These are phyloP conservation scores for Cronartium quercuum DNA, from an alignment of 1,284 basidiomycete species.

Conservation along the genomic window DNA sequence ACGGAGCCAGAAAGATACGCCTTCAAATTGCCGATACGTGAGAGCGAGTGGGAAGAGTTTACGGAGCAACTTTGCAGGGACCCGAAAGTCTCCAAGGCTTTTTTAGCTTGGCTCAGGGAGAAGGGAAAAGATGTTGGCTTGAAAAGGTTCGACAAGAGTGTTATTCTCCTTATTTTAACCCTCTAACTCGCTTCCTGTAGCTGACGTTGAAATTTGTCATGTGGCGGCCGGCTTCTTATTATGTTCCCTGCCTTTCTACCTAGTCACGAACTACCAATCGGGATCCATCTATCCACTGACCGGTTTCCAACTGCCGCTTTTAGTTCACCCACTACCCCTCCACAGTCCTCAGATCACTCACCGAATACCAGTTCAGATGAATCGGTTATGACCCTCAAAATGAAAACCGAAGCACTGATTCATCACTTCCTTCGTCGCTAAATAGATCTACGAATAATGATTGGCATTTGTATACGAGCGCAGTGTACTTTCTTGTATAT, in stretches of 20 bases:
- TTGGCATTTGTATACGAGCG: too few relatives aligned
- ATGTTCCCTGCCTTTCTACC: neutral
- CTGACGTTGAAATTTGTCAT: neutral
- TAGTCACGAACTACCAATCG: neutral
- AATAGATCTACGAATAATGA: too few relatives aligned
- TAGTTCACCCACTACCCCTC: neutral
- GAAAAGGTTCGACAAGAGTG: neutral
- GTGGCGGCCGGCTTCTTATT: neutral
- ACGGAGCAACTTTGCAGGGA: conserved; percentile 5
- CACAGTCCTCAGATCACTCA: neutral
- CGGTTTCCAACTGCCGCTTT: neutral
- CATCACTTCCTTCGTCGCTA: neutral
- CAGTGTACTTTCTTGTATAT: too few relatives aligned
- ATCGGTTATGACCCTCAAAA: neutral
- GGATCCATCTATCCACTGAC: neutral
- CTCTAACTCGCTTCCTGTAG: neutral
- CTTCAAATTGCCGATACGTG: neutral
- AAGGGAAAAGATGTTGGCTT: conserved; percentile 6
- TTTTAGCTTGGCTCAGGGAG: neutral
- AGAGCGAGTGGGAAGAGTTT: neutral
- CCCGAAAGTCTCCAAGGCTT: conserved; percentile 6
- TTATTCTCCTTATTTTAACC: neutral
- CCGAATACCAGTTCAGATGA: neutral
- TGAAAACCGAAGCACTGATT: neutral
- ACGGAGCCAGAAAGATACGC: neutral